Evolutionary conservation across 116 monocot genomes (phyloP), one percentile per base, ranked within the genome.

Genomic region (Zostera marina): DNA sequence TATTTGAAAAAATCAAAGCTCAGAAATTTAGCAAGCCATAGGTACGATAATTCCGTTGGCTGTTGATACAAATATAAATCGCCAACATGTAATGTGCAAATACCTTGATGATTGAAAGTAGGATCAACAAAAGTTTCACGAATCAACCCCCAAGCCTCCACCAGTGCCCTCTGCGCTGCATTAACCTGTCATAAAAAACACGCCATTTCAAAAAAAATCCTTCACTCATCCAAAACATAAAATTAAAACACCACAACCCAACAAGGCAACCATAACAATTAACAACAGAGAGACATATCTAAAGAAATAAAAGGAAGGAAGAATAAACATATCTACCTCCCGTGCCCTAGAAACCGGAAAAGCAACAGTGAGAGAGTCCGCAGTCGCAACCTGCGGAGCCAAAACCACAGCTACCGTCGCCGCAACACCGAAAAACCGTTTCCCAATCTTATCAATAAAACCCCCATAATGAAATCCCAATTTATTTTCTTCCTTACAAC

Each of bases 31-130:
- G 32, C 32, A 32, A 32, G 32, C 32, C 32, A 32, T 2, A 32
- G 32, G 32, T 32, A 32, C 32, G 5, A 32, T 32, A 32, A 32
- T 5, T 32, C 32, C 5, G 32, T 32, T 32, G 32, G 5, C 5
- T 32, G 32, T 32, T 32, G n/a, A n/a, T n/a, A n/a, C n/a, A n/a
- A n/a, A n/a, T n/a, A n/a, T n/a, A n/a, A n/a, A n/a, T n/a, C n/a
- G n/a, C n/a, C n/a, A n/a, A n/a, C n/a, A n/a, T n/a, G n/a, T n/a
- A n/a, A n/a, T n/a, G n/a, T n/a, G n/a, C 9, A 22, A 39, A 7
- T 57, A 90, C 94, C 94, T 82, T 94, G 94, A 68, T 88, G 88
- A 61, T 94, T 94, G 64, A 94, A 94, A 38, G 88, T 88, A 3
- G 94, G 94, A 70, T 94, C 94, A 12, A 94, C 55, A 54, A 94